Evolutionary conservation across 345 rosid genomes (phyloP).

Genomic region (Melaleuca alternifolia): DNA sequence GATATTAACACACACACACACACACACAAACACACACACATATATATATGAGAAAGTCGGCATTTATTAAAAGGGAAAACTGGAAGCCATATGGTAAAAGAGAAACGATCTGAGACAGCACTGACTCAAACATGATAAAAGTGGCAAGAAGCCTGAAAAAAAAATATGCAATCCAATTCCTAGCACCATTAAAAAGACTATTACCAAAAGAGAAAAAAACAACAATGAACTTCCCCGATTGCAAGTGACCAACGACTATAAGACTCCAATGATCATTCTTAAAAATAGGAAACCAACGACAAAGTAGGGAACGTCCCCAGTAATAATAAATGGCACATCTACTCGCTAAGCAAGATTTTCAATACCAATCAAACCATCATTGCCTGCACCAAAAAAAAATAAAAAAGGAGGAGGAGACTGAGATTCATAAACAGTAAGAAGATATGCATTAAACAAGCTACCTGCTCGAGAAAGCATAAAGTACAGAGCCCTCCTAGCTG

Average conservation of each 20-base stretch:
- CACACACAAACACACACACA: no score
- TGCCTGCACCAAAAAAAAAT: neutral
- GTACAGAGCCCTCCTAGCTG: slow-evolving; percentile 81
- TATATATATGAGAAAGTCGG: neutral
- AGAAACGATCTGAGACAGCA: neutral
- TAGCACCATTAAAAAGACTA: neutral
- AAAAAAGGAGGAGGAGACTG: neutral
- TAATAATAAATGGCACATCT: neutral
- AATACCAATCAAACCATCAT: neutral
- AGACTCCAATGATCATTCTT: neutral
- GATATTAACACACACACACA: neutral
- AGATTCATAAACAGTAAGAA: neutral
- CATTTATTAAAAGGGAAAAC: neutral
- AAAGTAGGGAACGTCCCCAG: neutral
- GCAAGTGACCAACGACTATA: neutral
- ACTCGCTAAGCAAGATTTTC: neutral
- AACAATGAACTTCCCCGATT: neutral
- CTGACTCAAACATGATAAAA: neutral
- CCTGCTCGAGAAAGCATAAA: slow-evolving; percentile 92
- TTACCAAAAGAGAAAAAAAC: neutral
- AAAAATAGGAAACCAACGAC: neutral
- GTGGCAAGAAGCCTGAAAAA: neutral
- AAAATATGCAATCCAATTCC: neutral
- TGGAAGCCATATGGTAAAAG: neutral
- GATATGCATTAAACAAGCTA: slow-evolving; percentile 6